These are phyloP conservation scores for Ascochyta koolunga DNA, from an alignment of 2,329 filamentous ascomycete species.

Conservation along the genomic window DNA sequence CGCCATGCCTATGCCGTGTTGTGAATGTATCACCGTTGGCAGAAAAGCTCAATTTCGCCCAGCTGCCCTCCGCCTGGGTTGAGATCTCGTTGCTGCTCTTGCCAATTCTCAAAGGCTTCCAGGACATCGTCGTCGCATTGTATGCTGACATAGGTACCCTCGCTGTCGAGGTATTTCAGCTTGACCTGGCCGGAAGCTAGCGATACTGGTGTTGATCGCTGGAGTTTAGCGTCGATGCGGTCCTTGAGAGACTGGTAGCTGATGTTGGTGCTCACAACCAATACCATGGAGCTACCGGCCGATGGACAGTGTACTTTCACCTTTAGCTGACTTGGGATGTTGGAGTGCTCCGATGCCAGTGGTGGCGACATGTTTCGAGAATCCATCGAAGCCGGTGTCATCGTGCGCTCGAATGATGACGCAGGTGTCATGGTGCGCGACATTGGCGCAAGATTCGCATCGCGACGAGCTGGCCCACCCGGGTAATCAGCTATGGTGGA, in stretches of 20 bases:
- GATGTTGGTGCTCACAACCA: conserved; percentile 97
- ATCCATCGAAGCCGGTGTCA: conserved; percentile 47
- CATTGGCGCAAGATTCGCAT: conserved; percentile 36
- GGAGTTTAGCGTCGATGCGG: conserved; percentile 93
- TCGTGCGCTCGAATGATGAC: conserved; percentile 48
- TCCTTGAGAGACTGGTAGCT: conserved; percentile 92
- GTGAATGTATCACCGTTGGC: conserved; percentile 39
- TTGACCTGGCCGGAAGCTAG: conserved; percentile 83
- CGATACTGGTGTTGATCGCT: conserved; percentile 81
- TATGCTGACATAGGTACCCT: conserved; percentile 91
- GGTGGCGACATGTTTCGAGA: conserved; percentile 50
- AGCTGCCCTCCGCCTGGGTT: conserved; percentile 69
- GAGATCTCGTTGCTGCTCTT: conserved; percentile 71
- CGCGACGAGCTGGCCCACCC: conserved; percentile 37
- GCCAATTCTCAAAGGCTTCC: conserved; percentile 93
- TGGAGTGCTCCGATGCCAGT: conserved; percentile 37
- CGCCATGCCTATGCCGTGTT: conserved; percentile 15
- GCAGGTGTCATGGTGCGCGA: conserved; percentile 47
- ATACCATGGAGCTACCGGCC: conserved; percentile 86
- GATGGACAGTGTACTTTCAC: conserved; percentile 84
- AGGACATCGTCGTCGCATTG: conserved; percentile 96
- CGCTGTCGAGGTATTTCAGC: conserved; percentile 82
- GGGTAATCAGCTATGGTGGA: conserved; percentile 49
- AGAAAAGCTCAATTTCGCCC: conserved; percentile 77
- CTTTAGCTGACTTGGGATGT: conserved; percentile 78